Evolutionary conservation across 352 stramenopile species (phyloP).

Genomic region (Globisporangium barbulae): DNA sequence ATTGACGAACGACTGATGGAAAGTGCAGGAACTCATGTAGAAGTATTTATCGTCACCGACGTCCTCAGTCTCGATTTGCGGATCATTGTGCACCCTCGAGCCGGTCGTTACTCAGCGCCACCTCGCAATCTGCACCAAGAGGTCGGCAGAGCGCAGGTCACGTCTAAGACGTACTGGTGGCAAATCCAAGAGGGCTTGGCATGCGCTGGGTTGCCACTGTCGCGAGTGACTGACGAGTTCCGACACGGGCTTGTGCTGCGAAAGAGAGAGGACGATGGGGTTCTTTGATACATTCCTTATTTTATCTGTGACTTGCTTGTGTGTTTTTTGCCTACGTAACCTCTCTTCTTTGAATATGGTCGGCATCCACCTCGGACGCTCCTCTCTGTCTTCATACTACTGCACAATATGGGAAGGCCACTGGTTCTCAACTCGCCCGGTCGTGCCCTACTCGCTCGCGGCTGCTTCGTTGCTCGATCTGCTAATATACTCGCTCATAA

Average conservation of each 20-base stretch:
- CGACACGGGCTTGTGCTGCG: no score
- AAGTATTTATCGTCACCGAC: not conserved
- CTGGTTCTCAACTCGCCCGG: no score
- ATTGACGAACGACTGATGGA: not conserved
- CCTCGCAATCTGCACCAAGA: no score
- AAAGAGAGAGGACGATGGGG: no score
- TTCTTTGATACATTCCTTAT: not conserved
- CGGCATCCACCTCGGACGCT: not conserved
- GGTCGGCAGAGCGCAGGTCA: no score
- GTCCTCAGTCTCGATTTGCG: no score
- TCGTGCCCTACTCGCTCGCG: not conserved
- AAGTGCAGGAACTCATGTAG: not conserved
- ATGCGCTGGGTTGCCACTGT: no score
- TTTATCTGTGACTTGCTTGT: not conserved
- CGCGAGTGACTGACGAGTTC: no score
- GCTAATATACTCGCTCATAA: conserved; percentile 5
- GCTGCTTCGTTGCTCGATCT: not conserved
- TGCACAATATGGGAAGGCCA: not conserved
- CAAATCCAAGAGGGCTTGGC: no score
- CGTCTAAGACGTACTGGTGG: no score
- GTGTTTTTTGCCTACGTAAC: not conserved
- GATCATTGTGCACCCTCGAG: no score
- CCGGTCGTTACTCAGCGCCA: no score
- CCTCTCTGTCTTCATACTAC: not conserved
- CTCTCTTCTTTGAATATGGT: not conserved